phyloP scores from a whole-genome alignment of 148 eudicot genomes.

The Spergularia marina region DNA sequence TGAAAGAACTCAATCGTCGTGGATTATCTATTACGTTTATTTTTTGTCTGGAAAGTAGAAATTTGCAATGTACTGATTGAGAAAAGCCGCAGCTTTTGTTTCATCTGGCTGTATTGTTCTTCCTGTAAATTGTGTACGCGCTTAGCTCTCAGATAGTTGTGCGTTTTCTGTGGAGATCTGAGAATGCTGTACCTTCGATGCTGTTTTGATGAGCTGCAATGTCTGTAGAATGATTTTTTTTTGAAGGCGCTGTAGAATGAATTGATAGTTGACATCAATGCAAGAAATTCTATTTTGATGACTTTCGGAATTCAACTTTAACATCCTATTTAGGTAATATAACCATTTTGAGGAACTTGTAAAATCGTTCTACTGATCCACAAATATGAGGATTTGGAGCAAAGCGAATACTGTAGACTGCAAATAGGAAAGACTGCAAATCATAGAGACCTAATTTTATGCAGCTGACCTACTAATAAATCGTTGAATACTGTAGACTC shows the following conservation, averaged over 20 bases:
- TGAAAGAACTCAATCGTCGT: constrained; percentile 22
- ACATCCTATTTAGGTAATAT: no score
- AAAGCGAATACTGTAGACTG: no score
- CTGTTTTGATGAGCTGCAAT: background rate
- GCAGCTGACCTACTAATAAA: no score
- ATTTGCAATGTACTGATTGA: constrained; percentile 12
- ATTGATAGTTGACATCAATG: background rate
- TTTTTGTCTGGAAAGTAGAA: constrained; percentile 1
- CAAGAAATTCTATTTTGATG: background rate
- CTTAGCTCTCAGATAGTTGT: background rate
- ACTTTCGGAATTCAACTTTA: no score
- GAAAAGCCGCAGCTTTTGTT: constrained; percentile 6
- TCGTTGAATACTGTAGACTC: no score
- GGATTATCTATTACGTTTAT: constrained; percentile 6
- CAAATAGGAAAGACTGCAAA: no score
- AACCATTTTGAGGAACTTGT: no score
- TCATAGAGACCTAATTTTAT: no score
- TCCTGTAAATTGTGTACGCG: constrained; percentile 8
- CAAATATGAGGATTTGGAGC: no score
- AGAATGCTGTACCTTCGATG: background rate
- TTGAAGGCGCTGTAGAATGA: constrained; percentile 14
- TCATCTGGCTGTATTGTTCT: background rate
- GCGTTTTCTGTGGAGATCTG: background rate
- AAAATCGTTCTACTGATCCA: no score
- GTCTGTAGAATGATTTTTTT: constrained; percentile 12